Percentiles rank a stretch among this genome's conserved stretches.
Evolutionary conservation across 1,284 basidiomycete genomes (phyloP).

Genomic region (Anthracocystis setariae): DNA sequence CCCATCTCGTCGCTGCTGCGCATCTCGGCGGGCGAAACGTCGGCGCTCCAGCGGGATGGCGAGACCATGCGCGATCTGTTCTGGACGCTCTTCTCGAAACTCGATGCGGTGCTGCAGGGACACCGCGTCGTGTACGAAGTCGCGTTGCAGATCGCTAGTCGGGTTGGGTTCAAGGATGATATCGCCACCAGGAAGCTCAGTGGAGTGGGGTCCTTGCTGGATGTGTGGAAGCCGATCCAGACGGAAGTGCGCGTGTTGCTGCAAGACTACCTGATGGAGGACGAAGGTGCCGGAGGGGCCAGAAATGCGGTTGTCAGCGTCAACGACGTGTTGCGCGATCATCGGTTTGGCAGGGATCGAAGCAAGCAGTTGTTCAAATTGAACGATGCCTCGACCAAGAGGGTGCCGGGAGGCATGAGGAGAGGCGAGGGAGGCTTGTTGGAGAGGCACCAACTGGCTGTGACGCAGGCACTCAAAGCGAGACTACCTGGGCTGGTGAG

Average conservation of each 20-base stretch:
- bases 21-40: constrained; percentile 52
- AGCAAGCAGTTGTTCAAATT: constrained; percentile 80
- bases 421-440: constrained; percentile 73
- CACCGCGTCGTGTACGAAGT: constrained; percentile 92
- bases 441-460: constrained; percentile 82
- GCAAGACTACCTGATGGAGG: constrained; percentile 89
- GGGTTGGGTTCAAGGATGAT: constrained; percentile 53
- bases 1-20: constrained; percentile 43
- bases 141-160: constrained; percentile 48
- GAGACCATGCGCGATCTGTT: constrained; percentile 80
- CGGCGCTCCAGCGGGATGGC: constrained; percentile 57
- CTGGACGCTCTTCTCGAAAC: constrained; percentile 96
- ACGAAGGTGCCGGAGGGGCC: constrained; percentile 79
- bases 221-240: constrained; percentile 92
- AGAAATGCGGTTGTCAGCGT: constrained; percentile 90
- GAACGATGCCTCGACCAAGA: constrained; percentile 71
- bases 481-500: constrained; percentile 90
- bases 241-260: constrained; percentile 83
- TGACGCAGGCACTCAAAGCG: constrained; percentile 83
- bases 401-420: constrained; percentile 54
- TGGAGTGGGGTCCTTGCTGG: constrained; percentile 72
- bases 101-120: constrained; percentile 94
- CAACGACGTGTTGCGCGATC: constrained; percentile 80
- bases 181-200: constrained; percentile 27
- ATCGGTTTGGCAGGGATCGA: constrained; percentile 55